Conservation (phyloP, 2,329 filamentous ascomycete species). For the Daldinia eschscholtzii region DNA sequence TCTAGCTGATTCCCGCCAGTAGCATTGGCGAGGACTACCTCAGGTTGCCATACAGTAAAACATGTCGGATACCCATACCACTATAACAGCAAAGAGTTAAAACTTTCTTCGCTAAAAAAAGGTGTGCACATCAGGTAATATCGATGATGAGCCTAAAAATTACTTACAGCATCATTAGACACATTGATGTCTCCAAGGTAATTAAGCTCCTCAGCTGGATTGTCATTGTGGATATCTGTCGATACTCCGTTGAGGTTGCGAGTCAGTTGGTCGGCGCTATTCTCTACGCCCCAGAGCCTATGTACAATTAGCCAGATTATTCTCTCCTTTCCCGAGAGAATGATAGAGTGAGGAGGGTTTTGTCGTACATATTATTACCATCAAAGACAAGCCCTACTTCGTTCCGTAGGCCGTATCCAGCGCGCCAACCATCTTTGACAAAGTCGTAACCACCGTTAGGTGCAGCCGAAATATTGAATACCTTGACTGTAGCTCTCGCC, state of each 20-base stretch:
- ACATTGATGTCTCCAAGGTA: conserved; percentile 70
- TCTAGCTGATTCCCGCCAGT: conserved; percentile 42
- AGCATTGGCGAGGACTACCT: conserved; percentile 51
- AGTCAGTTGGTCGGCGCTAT: conserved; percentile 70
- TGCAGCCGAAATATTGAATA: conserved; percentile 51
- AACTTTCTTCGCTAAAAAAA: background rate
- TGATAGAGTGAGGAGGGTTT: background rate
- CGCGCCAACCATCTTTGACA: conserved; percentile 54
- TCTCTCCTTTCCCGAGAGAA: background rate
- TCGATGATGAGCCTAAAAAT: background rate
- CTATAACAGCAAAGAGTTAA: conserved; percentile 12
- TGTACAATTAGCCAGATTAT: background rate
- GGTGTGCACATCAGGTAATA: too few relatives aligned
- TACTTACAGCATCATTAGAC: conserved; percentile 52
- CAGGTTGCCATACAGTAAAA: conserved; percentile 56
- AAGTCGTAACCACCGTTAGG: conserved; percentile 54
- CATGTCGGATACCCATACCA: conserved; percentile 73
- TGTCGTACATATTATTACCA: conserved; percentile 59
- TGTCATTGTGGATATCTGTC: conserved; percentile 68
- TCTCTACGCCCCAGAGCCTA: conserved; percentile 68
- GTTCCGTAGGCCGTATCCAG: conserved; percentile 72
- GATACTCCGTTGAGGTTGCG: conserved; percentile 57
- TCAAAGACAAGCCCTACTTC: conserved; percentile 64
- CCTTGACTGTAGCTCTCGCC: conserved; percentile 69
- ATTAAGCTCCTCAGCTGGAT: conserved; percentile 75